A percentile compares a stretch with the other conserved stretches of the same genome.
Evolutionary conservation across 1,284 basidiomycete genomes (phyloP).

Genomic region (Grifola frondosa): DNA sequence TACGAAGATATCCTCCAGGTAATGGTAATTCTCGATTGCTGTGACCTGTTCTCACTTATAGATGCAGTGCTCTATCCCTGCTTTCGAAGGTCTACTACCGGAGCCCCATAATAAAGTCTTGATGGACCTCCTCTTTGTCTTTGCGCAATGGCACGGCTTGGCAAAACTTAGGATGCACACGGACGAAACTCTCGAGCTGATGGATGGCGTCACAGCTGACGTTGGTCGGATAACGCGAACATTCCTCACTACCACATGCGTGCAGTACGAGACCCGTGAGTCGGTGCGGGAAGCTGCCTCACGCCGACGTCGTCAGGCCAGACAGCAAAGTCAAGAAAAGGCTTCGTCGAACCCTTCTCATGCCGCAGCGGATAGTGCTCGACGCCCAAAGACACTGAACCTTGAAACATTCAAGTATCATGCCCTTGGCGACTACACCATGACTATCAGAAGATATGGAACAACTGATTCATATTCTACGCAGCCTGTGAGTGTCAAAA

Average conservation of each 20-base stretch:
- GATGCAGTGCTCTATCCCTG: slow-evolving; percentile 31
- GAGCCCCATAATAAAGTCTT: slow-evolving; percentile 19
- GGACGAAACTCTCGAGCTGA: slow-evolving; percentile 17
- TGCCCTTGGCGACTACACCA: slow-evolving; percentile 22
- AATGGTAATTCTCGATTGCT: background rate
- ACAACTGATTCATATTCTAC: slow-evolving; percentile 23
- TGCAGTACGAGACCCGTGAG: slow-evolving; percentile 20
- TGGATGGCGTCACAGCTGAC: slow-evolving; percentile 15
- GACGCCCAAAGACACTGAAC: slow-evolving; percentile 12
- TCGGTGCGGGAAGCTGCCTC: slow-evolving; percentile 23
- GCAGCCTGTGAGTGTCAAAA: too few relatives aligned
- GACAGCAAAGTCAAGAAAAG: background rate
- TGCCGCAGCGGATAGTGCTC: too few relatives aligned
- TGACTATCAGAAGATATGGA: slow-evolving; percentile 15
- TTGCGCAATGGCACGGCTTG: slow-evolving; percentile 27
- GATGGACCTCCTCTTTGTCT: slow-evolving; percentile 23
- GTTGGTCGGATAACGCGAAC: slow-evolving; percentile 20
- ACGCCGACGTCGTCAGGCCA: slow-evolving; percentile 8
- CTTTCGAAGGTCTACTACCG: slow-evolving; percentile 27
- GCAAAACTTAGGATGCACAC: slow-evolving; percentile 33
- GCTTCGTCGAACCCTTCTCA: too few relatives aligned
- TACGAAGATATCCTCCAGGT: slow-evolving; percentile 30
- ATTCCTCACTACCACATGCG: slow-evolving; percentile 21
- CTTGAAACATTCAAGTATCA: slow-evolving; percentile 26
- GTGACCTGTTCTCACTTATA: too few relatives aligned